Conservation (phyloP, 306 rosid species). For the Boehmeria nivea region DNA sequence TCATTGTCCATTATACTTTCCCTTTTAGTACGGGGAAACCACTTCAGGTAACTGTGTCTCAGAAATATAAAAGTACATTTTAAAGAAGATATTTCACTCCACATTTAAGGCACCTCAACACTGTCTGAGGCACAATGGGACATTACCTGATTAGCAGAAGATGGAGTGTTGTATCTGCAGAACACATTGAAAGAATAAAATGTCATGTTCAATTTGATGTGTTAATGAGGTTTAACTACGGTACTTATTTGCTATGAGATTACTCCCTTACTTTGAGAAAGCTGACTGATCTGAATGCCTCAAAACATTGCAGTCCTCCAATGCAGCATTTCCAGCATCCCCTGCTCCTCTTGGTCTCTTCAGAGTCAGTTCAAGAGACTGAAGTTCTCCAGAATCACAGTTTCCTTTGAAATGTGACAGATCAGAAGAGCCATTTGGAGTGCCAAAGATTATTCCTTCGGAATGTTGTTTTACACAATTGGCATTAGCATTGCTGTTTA, state of each 20-base stretch:
- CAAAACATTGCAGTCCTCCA: slow-evolving; percentile 46
- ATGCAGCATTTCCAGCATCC: too few species aligned
- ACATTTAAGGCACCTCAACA: too few species aligned
- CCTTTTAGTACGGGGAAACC: background rate
- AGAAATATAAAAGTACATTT: background rate
- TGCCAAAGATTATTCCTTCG: slow-evolving; percentile 46
- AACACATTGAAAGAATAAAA: slow-evolving; percentile 7
- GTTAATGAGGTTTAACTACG: slow-evolving; percentile 2
- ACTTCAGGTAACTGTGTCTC: background rate
- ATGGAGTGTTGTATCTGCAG: slow-evolving; percentile 55
- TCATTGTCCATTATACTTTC: too few species aligned
- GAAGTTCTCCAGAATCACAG: slow-evolving; percentile 31
- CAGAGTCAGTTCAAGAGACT: slow-evolving; percentile 55
- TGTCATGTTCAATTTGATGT: slow-evolving; percentile 11
- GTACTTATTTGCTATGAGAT: too few species aligned
- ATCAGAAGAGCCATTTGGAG: slow-evolving; percentile 35
- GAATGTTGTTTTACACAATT: slow-evolving; percentile 35
- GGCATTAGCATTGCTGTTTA: slow-evolving; percentile 22
- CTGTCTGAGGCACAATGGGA: slow-evolving; percentile 15
- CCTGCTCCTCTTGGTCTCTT: slow-evolving; percentile 40
- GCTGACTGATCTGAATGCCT: slow-evolving; percentile 63
- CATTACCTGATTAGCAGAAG: slow-evolving; percentile 55
- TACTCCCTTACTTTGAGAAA: slow-evolving; percentile 57
- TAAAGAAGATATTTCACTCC: slow-evolving; percentile 11
- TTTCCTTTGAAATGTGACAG: slow-evolving; percentile 34